Conservation (phyloP, 768 basidiomycete genomes). For the Botryobasidium botryosum region DNA sequence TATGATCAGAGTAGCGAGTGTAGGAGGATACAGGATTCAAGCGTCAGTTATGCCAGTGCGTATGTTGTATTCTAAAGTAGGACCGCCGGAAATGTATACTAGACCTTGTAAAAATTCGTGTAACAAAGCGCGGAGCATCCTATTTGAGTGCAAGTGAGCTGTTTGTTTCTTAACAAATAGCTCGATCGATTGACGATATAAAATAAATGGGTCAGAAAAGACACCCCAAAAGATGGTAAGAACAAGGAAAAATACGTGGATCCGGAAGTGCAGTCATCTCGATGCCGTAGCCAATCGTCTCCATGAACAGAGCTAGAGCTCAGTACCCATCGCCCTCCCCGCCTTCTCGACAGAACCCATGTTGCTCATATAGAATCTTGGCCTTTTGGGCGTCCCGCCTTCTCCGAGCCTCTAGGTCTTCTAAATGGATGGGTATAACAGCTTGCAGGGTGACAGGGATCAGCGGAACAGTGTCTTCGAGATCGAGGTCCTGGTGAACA, state of each 20-base stretch:
- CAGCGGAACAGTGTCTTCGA: slow-evolving; percentile 75
- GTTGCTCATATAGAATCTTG: slow-evolving; percentile 61
- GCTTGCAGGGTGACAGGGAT: slow-evolving; percentile 54
- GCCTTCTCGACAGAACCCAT: slow-evolving; percentile 88
- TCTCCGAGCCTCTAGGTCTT: slow-evolving; percentile 57
- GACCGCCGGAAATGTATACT: background rate
- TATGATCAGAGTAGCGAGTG: slow-evolving; percentile 89
- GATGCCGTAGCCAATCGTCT: too few relatives aligned
- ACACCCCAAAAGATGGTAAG: too few relatives aligned
- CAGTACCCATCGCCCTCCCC: slow-evolving; percentile 96
- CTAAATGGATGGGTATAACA: slow-evolving; percentile 54
- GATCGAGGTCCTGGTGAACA: slow-evolving; percentile 61
- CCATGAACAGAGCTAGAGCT: too few relatives aligned
- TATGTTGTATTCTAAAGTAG: slow-evolving; percentile 42
- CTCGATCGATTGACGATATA: too few relatives aligned
- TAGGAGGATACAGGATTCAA: slow-evolving; percentile 50
- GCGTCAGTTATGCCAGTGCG: slow-evolving; percentile 94
- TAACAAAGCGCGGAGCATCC: too few relatives aligned
- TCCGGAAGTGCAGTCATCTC: too few relatives aligned
- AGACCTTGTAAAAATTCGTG: too few relatives aligned
- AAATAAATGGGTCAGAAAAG: too few relatives aligned
- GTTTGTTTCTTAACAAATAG: too few relatives aligned
- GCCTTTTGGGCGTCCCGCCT: slow-evolving; percentile 70
- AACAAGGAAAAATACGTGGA: too few relatives aligned
- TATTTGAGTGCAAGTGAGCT: too few relatives aligned